Base-by-base conservation (phyloP, 1,284 basidiomycete genomes). In the Leucoagaricus sp. region DNA sequence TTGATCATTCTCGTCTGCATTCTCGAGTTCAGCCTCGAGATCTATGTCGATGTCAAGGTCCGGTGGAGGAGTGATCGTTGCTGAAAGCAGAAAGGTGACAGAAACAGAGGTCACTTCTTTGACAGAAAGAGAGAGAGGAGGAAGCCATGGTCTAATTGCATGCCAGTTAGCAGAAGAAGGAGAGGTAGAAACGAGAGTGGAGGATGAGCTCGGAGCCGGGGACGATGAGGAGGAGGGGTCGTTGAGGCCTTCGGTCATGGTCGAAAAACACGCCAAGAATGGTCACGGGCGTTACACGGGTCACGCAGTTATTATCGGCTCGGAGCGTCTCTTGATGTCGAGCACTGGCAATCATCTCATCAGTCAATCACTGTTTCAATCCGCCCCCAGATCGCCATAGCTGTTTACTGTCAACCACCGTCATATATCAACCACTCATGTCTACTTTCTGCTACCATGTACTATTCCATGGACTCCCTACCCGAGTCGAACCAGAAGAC, bases 51-150 rank as follows among this genome's bases (percentile, higher is more conserved):
- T 71, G n/a, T 45, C 51, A 77, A 75, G 28, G 75, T 69, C 57
- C 78, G 65, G 60, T 19, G 62, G 49, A 57, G 72, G 71, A 40
- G 73, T 65, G 59, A 80, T 71, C 33, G 75, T 74, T 3, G 86
- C 85, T 0, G 86, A 84, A 29, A 93, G 80, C 57, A 88, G 80
- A 68, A 93, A 91, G 0, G 89, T 88, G 12, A 82, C 89, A 1
- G 88, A 91, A 52, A 92, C 89, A 0, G 89, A 91, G 29, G 90
- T 90, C 51, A 92, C 85, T 73, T 92, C 89, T 46, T 83, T 80
- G 25, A 91, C 86, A 21, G 80, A 75, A 13, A 92, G 80, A 1
- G 83, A 78, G 17, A 91, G 75, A 33, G 83, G 83, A 33, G 86
- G 86, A 4, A 79, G 77, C 85, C 88, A 91, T 9, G 89, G 89